These are phyloP conservation scores for Exophiala calicioides DNA, from an alignment of 2,329 filamentous ascomycete species.

Conservation along the genomic window DNA sequence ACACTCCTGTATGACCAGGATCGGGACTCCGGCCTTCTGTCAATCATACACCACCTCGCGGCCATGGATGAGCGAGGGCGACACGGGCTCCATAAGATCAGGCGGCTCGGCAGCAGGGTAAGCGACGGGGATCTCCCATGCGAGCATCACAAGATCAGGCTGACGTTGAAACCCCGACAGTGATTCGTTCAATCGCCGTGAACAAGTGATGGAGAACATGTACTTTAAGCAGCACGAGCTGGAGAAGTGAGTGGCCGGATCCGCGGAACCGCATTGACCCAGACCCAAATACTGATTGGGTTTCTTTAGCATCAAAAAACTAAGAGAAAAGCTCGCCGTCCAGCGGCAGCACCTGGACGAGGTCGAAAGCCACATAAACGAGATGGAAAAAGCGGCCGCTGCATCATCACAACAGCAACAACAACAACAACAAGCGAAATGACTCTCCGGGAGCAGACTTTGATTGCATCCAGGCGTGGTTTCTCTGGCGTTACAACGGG, in stretches of 20 bases:
- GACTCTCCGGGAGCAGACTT: slow-evolving; percentile 12
- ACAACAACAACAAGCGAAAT: slow-evolving; percentile 9
- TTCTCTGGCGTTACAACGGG: background rate
- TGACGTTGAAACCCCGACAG: slow-evolving; percentile 7
- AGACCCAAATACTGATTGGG: slow-evolving; percentile 1
- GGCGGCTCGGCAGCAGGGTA: slow-evolving; percentile 24
- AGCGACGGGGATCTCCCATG: background rate
- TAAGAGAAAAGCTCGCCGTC: slow-evolving; percentile 22
- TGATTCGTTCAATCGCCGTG: slow-evolving; percentile 26
- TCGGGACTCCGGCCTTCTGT: slow-evolving; percentile 26
- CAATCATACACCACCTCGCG: slow-evolving; percentile 22
- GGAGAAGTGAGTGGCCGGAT: slow-evolving; percentile 24
- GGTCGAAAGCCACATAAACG: slow-evolving; percentile 25
- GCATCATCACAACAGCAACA: no score
- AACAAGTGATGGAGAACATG: slow-evolving; percentile 27
- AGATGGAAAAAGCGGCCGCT: slow-evolving; percentile 24
- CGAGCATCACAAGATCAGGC: background rate
- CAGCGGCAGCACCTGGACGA: slow-evolving; percentile 26
- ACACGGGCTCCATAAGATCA: slow-evolving; percentile 20
- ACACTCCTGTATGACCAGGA: slow-evolving; percentile 22
- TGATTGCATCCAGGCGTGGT: slow-evolving; percentile 2
- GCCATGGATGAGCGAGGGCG: slow-evolving; percentile 20
- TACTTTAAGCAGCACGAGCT: slow-evolving; percentile 28
- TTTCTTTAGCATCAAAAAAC: slow-evolving; percentile 21
- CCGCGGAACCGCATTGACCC: background rate